Evolutionary conservation across 805 yeast species (phyloP).

Genomic region (Pichia sporocuriosa): DNA sequence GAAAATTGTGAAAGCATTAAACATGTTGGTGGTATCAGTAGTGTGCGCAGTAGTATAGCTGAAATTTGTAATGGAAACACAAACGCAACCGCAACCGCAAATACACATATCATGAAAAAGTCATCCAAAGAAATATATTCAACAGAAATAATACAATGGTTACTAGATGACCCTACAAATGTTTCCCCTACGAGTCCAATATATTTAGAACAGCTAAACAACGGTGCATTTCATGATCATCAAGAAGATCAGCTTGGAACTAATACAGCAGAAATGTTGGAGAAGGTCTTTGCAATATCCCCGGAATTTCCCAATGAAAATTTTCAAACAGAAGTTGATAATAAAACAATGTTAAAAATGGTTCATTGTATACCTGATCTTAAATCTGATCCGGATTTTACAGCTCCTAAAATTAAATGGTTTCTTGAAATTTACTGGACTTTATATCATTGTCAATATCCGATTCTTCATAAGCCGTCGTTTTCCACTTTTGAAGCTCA

Average conservation of each 20-base stretch:
- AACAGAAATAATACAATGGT: constrained; percentile 15
- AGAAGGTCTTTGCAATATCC: constrained; percentile 20
- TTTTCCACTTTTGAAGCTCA: constrained; percentile 46
- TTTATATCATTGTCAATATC: constrained; percentile 48
- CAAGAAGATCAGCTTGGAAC: constrained; percentile 18
- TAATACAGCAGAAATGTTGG: constrained; percentile 17
- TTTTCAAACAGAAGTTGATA: constrained; percentile 19
- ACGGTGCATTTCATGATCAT: constrained; percentile 14
- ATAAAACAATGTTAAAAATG: constrained; percentile 14
- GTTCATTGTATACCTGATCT: constrained; percentile 17
- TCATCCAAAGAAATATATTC: background rate
- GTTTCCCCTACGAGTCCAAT: constrained; percentile 8
- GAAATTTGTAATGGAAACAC: background rate
- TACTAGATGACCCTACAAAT: constrained; percentile 14
- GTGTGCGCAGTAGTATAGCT: background rate
- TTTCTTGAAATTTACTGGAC: constrained; percentile 41
- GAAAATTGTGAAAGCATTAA: background rate
- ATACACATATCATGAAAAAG: background rate
- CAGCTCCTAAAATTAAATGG: constrained; percentile 14
- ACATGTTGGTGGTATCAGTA: no score
- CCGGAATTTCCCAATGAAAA: constrained; percentile 22
- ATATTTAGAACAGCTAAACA: constrained; percentile 11
- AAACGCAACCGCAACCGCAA: background rate
- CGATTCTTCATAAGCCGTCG: constrained; percentile 41
- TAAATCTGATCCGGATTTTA: constrained; percentile 18